Base-by-base conservation (phyloP, 2,329 filamentous ascomycete genomes). In the Colletotrichum filicis region DNA sequence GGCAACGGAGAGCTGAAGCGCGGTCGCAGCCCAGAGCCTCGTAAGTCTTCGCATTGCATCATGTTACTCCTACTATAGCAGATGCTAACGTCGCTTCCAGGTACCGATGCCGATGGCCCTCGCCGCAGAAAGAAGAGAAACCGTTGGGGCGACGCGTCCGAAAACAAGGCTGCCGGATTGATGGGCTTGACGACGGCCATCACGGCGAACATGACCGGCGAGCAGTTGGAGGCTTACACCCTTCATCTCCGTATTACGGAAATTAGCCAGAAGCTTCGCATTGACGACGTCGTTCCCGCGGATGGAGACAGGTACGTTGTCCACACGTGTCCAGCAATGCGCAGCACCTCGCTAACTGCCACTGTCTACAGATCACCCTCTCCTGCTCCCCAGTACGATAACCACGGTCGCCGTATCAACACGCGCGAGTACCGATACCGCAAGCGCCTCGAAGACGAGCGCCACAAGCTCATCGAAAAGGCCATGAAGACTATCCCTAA, bases 401-500 rank as follows among this genome's bases (percentile, higher is more conserved):
- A 99, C 87, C 97, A 98, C 81, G 97, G 97, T 87, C 94, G 96
- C 79, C 97, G 97, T 95, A 95, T 98, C 86, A 99, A 99, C 85
- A 99, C 97, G 71, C 92, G 97, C 85, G 97, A 99, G 87, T 98
- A 96, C 86, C 95, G 97, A 80, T 99, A 99, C 87, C 93, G 96
- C 82, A 99, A 98, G 90, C 93, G 93, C 76, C 94, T 99, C 76
- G 97, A 99, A 86, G 97, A 99, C 82, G 97, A 99, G 87, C 95
- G 97, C 77, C 97, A 99, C 87, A 98, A 98, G 85, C 90, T 98
- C 79, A 94, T 99, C 82, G 97, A 99, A 83, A 98, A 97, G 89
- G 97, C 97, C 79, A 98, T 98, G 94, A 98, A 98, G 89, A 95
- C 94, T 81, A 98, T 99, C 84, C 96, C 97, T 87, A 98, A 98